A percentile compares a stretch with the other conserved stretches of the same genome.
Evolutionary conservation across 305 asterid genomes (phyloP).

Genomic region (Euphrasia arctica): DNA sequence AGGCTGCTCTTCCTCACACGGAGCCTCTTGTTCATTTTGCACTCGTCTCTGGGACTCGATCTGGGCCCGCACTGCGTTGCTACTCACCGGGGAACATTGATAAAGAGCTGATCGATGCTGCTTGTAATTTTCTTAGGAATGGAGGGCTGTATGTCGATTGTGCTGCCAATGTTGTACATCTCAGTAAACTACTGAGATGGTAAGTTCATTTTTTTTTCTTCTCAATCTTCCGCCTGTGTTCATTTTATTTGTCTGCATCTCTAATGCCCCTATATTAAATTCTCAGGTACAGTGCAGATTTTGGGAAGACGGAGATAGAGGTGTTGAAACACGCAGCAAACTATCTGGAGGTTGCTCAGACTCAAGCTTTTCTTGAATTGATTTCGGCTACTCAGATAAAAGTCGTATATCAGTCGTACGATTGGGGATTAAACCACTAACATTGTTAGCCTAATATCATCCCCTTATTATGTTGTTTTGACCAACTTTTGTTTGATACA

Average conservation of each 20-base stretch:
- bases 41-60: slow-evolving; percentile 62
- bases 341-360: slow-evolving; percentile 52
- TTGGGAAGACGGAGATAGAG: slow-evolving; percentile 75
- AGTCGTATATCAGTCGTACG: slow-evolving; percentile 60
- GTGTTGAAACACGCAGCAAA: slow-evolving; percentile 81
- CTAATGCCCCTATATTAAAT: neutral
- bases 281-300: slow-evolving; percentile 75
- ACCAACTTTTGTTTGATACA: neutral
- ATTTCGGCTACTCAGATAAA: slow-evolving; percentile 57
- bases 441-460: neutral
- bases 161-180: slow-evolving; percentile 48
- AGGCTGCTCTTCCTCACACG: slow-evolving; percentile 73
- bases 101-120: slow-evolving; percentile 71
- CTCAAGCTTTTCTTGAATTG: slow-evolving; percentile 65
- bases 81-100: slow-evolving; percentile 81
- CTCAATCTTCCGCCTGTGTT: neutral
- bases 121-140: slow-evolving; percentile 49
- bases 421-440: slow-evolving; percentile 82
- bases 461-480: neutral
- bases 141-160: slow-evolving; percentile 64
- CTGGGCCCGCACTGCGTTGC: slow-evolving; percentile 86
- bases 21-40: slow-evolving; percentile 91
- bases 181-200: slow-evolving; percentile 69
- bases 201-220: slow-evolving; percentile 22
- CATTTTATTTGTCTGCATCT: neutral